Conservation (phyloP, 2,329 filamentous ascomycete species). For the Venturia pyrina region DNA sequence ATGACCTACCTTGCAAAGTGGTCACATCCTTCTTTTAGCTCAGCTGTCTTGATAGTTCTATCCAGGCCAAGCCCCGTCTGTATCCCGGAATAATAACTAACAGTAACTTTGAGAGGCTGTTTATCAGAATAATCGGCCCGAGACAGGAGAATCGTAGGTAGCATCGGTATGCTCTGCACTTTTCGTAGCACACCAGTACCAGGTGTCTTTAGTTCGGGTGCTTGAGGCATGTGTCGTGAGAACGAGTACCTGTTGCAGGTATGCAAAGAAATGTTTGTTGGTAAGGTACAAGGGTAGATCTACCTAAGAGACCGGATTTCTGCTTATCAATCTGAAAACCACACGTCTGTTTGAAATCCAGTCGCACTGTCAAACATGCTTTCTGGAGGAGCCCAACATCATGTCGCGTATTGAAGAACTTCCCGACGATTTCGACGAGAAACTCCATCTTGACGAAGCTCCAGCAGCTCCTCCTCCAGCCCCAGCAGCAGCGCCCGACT, state of each 20-base stretch:
- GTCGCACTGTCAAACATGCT: neutral
- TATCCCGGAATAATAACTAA: no score
- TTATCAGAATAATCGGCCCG: neutral
- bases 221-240: neutral
- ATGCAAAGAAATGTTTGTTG: neutral
- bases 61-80: no score
- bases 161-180: no score
- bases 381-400: neutral
- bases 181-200: no score
- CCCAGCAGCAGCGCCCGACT: conserved; percentile 12
- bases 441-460: conserved; percentile 31
- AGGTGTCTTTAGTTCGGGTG: no score
- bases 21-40: neutral
- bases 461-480: neutral
- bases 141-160: neutral
- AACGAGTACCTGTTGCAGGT: neutral
- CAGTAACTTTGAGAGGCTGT: neutral
- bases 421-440: conserved; percentile 40
- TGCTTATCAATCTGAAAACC: neutral
- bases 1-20: neutral
- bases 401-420: conserved; percentile 37
- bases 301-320: no score
- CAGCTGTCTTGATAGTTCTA: neutral
- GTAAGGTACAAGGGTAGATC: no score
- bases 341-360: neutral